Base-by-base conservation (phyloP, 306 rosid genomes). In the Trifolium subterraneum region DNA sequence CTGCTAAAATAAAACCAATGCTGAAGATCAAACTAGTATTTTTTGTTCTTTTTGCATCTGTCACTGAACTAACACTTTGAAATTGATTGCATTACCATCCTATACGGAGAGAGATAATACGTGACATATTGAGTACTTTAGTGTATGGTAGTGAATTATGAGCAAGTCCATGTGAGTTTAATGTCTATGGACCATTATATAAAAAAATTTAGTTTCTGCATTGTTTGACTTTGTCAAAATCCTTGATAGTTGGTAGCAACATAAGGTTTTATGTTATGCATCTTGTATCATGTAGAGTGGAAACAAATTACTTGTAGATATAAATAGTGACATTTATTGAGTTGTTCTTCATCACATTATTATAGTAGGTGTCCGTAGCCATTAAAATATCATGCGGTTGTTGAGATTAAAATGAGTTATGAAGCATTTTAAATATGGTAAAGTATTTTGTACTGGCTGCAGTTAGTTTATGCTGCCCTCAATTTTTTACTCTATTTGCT, bases 401-500 rank as follows among this genome's bases (percentile, higher is more conserved):
- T 47, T 47, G 16, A 15, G 54, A 47, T 15, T 6, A 0, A 47
- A 47, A n/a, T 48, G 20, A 48, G 55, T 48, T n/a, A 48, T 48
- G n/a, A 16, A 48, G 55, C 1, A 8, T 48, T 7, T 10, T n/a
- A 15, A 56, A 56, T 13, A 42, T 42, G 48, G 48, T 11, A 42
- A 3, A 3, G 0, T 41, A 11, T 42, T 42, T 9, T 39, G 1
- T 9, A 39, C 4, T 39, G 44, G 44, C 44, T 8, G 10, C 13
- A 39, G 50, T 44, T 44, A 2, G 58, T 18, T 51, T 51, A 18
- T 51, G 23, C 58, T 51, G 10, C 18, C n/a, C 64, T 59, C 56
- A 56, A 58, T 60, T 16, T 66, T 13, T 72, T 45, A 20, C 48
- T 35, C 41, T 25, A 27, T 74, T 54, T 74, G 27, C 42, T 18